These are phyloP conservation scores for Erodium maritimum DNA, from an alignment of 345 rosid species.

Conservation along the genomic window DNA sequence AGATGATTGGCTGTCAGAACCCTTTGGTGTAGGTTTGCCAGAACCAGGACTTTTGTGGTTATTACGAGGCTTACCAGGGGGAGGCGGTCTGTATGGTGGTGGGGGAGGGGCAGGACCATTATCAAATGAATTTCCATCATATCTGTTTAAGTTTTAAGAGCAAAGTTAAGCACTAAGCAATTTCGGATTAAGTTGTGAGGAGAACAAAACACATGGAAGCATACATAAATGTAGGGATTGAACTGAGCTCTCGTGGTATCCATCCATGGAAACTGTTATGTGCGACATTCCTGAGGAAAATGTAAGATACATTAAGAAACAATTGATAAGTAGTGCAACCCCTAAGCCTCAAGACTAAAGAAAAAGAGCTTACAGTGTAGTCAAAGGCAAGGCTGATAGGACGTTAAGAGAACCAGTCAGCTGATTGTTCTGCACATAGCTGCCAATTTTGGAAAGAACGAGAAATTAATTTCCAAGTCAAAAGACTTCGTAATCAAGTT, in stretches of 20 bases:
- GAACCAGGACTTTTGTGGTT: slow-evolving; percentile 38
- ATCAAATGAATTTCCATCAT: slow-evolving; percentile 69
- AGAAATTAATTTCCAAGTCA: slow-evolving; percentile 5
- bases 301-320: slow-evolving; percentile 5
- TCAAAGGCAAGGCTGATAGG: slow-evolving; percentile 56
- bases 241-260: slow-evolving; percentile 70
- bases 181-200: background rate
- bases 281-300: slow-evolving; percentile 73
- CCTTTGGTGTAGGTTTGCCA: slow-evolving; percentile 20
- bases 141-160: slow-evolving; percentile 42
- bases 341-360: background rate
- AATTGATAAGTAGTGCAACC: background rate
- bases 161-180: slow-evolving; percentile 11
- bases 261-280: slow-evolving; percentile 81
- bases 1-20: slow-evolving; percentile 27
- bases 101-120: slow-evolving; percentile 72
- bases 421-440: slow-evolving; percentile 84
- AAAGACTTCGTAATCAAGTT: slow-evolving; percentile 6
- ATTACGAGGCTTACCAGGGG: slow-evolving; percentile 38
- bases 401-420: slow-evolving; percentile 67
- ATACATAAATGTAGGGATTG: slow-evolving; percentile 61
- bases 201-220: slow-evolving; percentile 14
- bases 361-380: slow-evolving; percentile 54
- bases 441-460: slow-evolving; percentile 25
- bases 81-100: slow-evolving; percentile 46